A percentile compares a stretch with the other conserved stretches of the same genome.
Evolutionary conservation across 805 yeast genomes (phyloP).

Genomic region (Yarrowia yakushimensis): DNA sequence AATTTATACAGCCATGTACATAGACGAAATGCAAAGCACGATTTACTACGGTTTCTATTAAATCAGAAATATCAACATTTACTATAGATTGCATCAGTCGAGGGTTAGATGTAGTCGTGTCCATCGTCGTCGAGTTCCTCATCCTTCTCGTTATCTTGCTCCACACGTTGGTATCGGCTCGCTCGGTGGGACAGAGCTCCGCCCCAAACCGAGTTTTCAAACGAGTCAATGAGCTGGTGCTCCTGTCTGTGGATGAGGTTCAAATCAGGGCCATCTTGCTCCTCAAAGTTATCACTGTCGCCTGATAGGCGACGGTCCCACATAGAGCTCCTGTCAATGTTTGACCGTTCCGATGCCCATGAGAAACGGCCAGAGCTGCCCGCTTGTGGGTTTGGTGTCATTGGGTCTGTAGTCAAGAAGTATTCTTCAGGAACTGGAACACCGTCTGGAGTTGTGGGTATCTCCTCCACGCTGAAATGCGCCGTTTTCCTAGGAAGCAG

Average conservation of each 20-base stretch:
- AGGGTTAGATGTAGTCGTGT: neutral
- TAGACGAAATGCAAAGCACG: neutral
- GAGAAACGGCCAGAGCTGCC: neutral
- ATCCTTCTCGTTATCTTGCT: constrained; percentile 2
- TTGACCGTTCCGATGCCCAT: constrained; percentile 1
- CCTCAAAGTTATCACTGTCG: neutral
- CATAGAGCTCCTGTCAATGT: neutral
- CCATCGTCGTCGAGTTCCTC: neutral
- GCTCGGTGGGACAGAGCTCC: constrained; percentile 29
- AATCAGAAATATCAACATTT: neutral
- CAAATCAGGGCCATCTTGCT: neutral
- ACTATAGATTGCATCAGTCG: neutral
- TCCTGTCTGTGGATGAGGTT: constrained; percentile 13
- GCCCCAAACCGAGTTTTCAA: constrained; percentile 30
- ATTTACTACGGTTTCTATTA: neutral
- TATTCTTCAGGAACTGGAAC: neutral
- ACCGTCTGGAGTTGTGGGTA: neutral
- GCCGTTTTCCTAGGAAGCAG: constrained; percentile 9
- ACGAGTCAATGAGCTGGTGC: constrained; percentile 15
- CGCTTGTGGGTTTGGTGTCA: constrained; percentile 3
- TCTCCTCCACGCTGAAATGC: neutral
- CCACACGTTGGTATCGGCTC: constrained; percentile 28
- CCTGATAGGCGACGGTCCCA: neutral
- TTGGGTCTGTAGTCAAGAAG: constrained; percentile 5
- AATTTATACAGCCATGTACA: constrained; percentile 22